phyloP scores from a whole-genome alignment of 768 basidiomycete species.

The Leccinellum rugosiceps region DNA sequence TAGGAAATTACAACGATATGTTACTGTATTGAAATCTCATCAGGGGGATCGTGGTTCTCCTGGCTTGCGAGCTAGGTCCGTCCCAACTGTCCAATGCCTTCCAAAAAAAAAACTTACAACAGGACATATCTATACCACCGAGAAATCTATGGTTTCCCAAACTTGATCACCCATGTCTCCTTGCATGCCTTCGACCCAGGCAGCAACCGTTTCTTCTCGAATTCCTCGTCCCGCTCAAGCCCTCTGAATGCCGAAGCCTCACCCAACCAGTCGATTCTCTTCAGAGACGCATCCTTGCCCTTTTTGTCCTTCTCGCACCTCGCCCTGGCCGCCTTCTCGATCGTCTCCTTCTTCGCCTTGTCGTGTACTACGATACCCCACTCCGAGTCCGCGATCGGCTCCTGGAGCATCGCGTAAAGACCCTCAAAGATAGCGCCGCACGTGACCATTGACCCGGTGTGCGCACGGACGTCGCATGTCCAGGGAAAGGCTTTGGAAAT shows the following conservation, averaged over 20 bases:
- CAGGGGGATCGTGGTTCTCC: neutral
- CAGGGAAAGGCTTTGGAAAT: conserved; percentile 65
- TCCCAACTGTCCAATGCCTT: neutral
- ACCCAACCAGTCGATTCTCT: conserved; percentile 65
- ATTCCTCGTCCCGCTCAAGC: conserved; percentile 57
- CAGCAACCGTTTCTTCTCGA: conserved; percentile 46
- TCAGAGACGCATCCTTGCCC: conserved; percentile 34
- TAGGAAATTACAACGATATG: neutral
- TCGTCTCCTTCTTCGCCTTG: conserved; percentile 39
- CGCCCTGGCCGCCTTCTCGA: conserved; percentile 51
- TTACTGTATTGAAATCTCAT: neutral
- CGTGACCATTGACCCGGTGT: conserved; percentile 33
- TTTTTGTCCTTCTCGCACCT: conserved; percentile 35
- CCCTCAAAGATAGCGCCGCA: conserved; percentile 56
- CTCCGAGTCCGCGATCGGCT: conserved; percentile 59
- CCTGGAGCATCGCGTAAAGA: conserved; percentile 46
- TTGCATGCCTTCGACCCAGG: conserved; percentile 40
- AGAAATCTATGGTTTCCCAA: conserved; percentile 32
- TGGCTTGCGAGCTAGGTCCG: neutral
- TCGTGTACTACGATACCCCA: conserved; percentile 56
- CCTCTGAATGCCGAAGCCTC: conserved; percentile 58
- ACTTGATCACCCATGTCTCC: conserved; percentile 62
- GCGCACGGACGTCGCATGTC: conserved; percentile 52
- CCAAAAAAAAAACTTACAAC: neutral
- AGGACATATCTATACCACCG: neutral